A percentile compares a stretch with the other conserved stretches of the same genome.
phyloP scores from a whole-genome alignment of 2,329 filamentous ascomycete genomes.

The Harringtonia aguacate region DNA sequence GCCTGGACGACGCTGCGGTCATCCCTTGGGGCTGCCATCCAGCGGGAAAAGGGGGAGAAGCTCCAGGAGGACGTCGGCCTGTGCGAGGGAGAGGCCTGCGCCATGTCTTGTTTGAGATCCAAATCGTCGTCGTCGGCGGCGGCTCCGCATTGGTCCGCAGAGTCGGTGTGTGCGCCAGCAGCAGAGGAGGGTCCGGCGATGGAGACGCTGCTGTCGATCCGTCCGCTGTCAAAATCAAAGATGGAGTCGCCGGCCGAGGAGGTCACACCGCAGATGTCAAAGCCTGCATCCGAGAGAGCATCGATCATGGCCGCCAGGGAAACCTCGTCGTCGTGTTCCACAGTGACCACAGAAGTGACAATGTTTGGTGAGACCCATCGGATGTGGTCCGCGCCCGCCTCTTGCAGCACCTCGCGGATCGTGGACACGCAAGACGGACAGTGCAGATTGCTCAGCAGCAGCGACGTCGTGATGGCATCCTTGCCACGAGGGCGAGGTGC shows the following conservation, averaged over 20 bases:
- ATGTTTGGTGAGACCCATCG: constrained; percentile 58
- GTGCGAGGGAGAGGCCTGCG: background rate
- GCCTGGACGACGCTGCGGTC: background rate
- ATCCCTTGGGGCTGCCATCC: constrained; percentile 2
- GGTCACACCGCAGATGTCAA: constrained; percentile 42
- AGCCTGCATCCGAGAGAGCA: constrained; percentile 45
- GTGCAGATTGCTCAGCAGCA: constrained; percentile 65
- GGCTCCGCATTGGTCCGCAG: no score
- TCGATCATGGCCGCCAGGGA: constrained; percentile 30
- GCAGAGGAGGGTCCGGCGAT: background rate
- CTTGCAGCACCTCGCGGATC: constrained; percentile 49
- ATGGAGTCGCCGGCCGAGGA: constrained; percentile 20
- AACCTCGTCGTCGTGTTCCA: constrained; percentile 41
- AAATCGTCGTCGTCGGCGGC: constrained; percentile 5
- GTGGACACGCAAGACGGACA: constrained; percentile 63
- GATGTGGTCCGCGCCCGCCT: constrained; percentile 32
- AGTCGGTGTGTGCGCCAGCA: no score
- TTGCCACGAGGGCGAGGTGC: constrained; percentile 2
- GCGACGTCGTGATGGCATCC: constrained; percentile 39
- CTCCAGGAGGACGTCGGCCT: constrained; percentile 2
- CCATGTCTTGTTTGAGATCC: constrained; percentile 6
- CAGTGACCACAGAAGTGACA: constrained; percentile 57
- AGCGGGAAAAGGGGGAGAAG: constrained; percentile 10
- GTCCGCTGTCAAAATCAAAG: background rate
- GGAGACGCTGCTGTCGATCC: no score